These are phyloP conservation scores for Parathielavia hyrcaniae DNA, from an alignment of 495 filamentous ascomycete species.

Conservation along the genomic window DNA sequence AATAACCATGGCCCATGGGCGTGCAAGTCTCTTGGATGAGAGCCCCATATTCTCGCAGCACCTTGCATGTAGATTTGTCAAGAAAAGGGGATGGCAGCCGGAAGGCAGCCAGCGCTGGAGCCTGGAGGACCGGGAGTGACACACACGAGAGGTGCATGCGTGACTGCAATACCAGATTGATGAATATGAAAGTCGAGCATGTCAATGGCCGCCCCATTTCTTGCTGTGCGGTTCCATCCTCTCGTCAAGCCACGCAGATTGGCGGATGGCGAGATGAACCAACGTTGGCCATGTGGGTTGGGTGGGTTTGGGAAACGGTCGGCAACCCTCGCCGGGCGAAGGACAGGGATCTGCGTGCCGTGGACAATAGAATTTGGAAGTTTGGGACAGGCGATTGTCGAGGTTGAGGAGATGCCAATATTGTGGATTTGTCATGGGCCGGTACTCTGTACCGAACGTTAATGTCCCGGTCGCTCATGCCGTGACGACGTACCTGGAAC, in stretches of 20 bases:
- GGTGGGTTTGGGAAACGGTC: neutral
- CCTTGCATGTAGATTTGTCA: neutral
- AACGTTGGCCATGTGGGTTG: neutral
- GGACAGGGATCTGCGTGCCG: neutral
- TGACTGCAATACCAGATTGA: constrained; percentile 1
- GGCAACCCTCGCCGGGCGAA: constrained; percentile 5
- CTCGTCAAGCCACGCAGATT: neutral
- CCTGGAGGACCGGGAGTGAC: neutral
- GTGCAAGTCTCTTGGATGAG: neutral
- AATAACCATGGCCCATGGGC: neutral
- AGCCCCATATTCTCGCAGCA: constrained; percentile 11
- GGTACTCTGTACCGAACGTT: neutral
- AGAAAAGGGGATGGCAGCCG: neutral
- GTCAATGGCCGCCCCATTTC: neutral
- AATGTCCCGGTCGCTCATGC: neutral
- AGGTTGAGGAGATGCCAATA: neutral
- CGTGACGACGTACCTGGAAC: neutral
- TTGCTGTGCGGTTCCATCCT: neutral
- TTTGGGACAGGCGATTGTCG: neutral
- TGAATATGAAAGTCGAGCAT: neutral
- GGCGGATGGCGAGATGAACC: neutral
- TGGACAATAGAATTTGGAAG: neutral
- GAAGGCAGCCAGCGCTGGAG: constrained; percentile 2
- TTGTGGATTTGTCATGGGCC: neutral
- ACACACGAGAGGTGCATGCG: neutral